These are phyloP conservation scores for Hymenoscyphus albidus DNA, from an alignment of 2,329 filamentous ascomycete genomes.

Conservation along the genomic window DNA sequence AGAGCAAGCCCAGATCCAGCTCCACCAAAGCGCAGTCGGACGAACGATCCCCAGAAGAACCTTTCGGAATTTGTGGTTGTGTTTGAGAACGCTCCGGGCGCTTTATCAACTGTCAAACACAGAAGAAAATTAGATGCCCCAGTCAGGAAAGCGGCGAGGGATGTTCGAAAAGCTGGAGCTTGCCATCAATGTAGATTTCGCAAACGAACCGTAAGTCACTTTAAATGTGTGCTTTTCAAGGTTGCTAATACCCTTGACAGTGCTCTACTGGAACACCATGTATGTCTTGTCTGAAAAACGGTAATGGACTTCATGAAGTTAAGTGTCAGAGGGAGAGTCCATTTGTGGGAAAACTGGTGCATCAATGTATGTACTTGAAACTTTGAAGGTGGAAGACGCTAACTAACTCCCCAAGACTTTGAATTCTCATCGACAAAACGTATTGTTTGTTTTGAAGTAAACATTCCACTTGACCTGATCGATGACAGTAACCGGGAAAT, in stretches of 20 bases:
- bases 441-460: slow-evolving; percentile 22
- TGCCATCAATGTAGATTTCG: slow-evolving; percentile 32
- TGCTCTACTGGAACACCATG: slow-evolving; percentile 29
- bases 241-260: slow-evolving; percentile 9
- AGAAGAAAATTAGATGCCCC: slow-evolving; percentile 25
- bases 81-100: slow-evolving; percentile 27
- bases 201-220: slow-evolving; percentile 26
- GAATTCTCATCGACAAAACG: slow-evolving; percentile 25
- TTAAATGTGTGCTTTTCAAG: neutral
- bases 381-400: neutral
- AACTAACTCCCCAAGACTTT: slow-evolving; percentile 19
- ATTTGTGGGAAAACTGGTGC: slow-evolving; percentile 22
- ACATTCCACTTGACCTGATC: neutral
- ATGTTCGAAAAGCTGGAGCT: slow-evolving; percentile 30
- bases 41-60: slow-evolving; percentile 4
- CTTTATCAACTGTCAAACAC: slow-evolving; percentile 24
- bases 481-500: slow-evolving; percentile 3
- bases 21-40: slow-evolving; percentile 13
- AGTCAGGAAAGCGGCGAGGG: slow-evolving; percentile 26
- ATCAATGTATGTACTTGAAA: slow-evolving; percentile 20
- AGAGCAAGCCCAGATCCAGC: slow-evolving; percentile 16
- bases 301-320: slow-evolving; percentile 25
- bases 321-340: slow-evolving; percentile 29
- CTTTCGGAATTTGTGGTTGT: slow-evolving; percentile 26
- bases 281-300: slow-evolving; percentile 26